Evolutionary conservation across 768 basidiomycete species (phyloP).

Genomic region (Xanthoconium purpureum): DNA sequence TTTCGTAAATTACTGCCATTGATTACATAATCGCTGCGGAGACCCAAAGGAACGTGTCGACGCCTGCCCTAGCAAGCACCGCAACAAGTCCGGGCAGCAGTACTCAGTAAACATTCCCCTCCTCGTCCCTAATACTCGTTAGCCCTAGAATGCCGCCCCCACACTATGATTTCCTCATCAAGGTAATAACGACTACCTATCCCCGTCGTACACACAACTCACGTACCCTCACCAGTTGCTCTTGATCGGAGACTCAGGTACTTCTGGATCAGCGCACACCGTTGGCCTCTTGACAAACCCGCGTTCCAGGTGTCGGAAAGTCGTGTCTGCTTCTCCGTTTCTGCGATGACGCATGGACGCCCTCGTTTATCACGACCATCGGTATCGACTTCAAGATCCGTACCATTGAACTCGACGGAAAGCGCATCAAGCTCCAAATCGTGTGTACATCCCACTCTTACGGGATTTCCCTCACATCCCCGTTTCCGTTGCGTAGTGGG

Average conservation of each 20-base stretch:
- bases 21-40: constrained; percentile 1
- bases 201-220: background rate
- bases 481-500: constrained; percentile 64
- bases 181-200: constrained; percentile 43
- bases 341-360: constrained; percentile 99
- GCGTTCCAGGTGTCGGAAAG: constrained; percentile 80
- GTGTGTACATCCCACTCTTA: constrained; percentile 44
- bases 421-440: constrained; percentile 98
- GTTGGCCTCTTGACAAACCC: constrained; percentile 9
- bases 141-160: constrained; percentile 68
- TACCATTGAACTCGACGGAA: constrained; percentile 96
- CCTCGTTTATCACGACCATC: constrained; percentile 98
- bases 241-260: constrained; percentile 95
- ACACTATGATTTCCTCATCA: constrained; percentile 97
- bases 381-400: constrained; percentile 99
- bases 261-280: background rate
- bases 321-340: constrained; percentile 94
- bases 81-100: background rate
- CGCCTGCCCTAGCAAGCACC: background rate
- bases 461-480: background rate
- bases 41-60: background rate
- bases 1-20: no score
- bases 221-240: constrained; percentile 56
- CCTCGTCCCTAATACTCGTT: background rate
- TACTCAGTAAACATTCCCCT: background rate